These are phyloP conservation scores for Tolypocladium inflatum DNA, from an alignment of 2,329 filamentous ascomycete species.

Conservation along the genomic window DNA sequence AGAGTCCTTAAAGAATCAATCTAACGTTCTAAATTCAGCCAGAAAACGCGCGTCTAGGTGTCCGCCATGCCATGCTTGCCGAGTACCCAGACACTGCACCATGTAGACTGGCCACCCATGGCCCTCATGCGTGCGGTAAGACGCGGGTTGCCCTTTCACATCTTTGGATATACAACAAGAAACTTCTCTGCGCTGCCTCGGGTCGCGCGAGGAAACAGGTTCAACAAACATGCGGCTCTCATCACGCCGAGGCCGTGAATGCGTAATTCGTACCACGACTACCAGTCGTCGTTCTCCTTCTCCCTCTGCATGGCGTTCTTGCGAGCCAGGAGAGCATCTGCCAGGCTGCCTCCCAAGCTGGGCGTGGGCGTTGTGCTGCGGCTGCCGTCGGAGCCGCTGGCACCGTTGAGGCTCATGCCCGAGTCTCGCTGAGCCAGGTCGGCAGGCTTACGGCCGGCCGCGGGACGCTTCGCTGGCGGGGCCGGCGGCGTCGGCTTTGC, in stretches of 20 bases:
- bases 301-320: constrained; percentile 68
- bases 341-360: constrained; percentile 63
- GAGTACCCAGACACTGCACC: background rate
- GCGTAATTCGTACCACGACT: constrained; percentile 5
- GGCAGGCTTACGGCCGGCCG: constrained; percentile 60
- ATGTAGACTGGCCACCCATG: background rate
- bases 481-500: constrained; percentile 65
- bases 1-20: background rate
- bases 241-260: background rate
- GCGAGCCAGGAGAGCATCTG: constrained; percentile 67
- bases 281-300: constrained; percentile 64
- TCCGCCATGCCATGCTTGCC: background rate
- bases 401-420: constrained; percentile 50
- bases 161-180: background rate
- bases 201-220: background rate
- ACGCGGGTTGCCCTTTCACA: background rate
- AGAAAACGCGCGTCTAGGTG: background rate
- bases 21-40: background rate
- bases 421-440: constrained; percentile 64
- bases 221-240: background rate
- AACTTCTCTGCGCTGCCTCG: background rate
- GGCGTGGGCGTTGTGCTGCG: constrained; percentile 63
- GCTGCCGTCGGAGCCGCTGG: constrained; percentile 49
- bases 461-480: constrained; percentile 73
- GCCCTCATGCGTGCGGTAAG: background rate